Evolutionary conservation across 768 basidiomycete genomes (phyloP).

Genomic region (Cystofilobasidium capitatum): DNA sequence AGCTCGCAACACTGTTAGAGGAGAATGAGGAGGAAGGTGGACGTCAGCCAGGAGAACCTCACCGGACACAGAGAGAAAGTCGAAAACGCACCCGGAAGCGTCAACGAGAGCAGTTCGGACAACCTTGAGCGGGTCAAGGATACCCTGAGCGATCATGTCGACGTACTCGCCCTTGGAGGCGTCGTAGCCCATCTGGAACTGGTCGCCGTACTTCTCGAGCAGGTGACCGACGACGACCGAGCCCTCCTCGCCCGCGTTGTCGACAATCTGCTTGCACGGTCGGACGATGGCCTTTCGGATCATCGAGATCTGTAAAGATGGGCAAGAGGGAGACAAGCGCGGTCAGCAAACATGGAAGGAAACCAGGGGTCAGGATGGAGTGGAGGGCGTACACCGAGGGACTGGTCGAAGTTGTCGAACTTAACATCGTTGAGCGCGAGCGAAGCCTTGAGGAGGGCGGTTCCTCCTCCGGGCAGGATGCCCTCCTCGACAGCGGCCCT

Average conservation of each 20-base stretch:
- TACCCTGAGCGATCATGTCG: slow-evolving; percentile 89
- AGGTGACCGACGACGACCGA: slow-evolving; percentile 86
- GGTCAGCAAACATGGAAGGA: not conserved
- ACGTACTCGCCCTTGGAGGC: slow-evolving; percentile 84
- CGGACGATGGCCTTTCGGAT: slow-evolving; percentile 74
- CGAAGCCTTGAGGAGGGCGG: slow-evolving; percentile 59
- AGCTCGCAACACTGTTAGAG: slow-evolving; percentile 69
- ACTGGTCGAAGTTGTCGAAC: slow-evolving; percentile 90
- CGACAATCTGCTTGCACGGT: slow-evolving; percentile 77
- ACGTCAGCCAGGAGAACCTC: not conserved
- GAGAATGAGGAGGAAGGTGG: not conserved
- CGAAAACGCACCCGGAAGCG: slow-evolving; percentile 43
- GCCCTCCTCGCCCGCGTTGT: slow-evolving; percentile 89
- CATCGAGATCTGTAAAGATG: slow-evolving; percentile 46
- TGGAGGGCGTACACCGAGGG: slow-evolving; percentile 60
- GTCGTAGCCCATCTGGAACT: slow-evolving; percentile 87
- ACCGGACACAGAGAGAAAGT: not conserved
- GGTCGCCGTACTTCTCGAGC: slow-evolving; percentile 53
- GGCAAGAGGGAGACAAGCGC: not conserved
- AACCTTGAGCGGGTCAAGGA: slow-evolving; percentile 93
- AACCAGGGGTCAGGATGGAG: not conserved
- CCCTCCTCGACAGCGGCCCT: slow-evolving; percentile 97
- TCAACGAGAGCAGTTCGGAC: slow-evolving; percentile 87
- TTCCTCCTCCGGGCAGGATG: slow-evolving; percentile 82
- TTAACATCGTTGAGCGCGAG: slow-evolving; percentile 52